These are phyloP conservation scores for Fraxinus xanthoxyloides DNA, from an alignment of 305 asterid genomes.

Conservation along the genomic window DNA sequence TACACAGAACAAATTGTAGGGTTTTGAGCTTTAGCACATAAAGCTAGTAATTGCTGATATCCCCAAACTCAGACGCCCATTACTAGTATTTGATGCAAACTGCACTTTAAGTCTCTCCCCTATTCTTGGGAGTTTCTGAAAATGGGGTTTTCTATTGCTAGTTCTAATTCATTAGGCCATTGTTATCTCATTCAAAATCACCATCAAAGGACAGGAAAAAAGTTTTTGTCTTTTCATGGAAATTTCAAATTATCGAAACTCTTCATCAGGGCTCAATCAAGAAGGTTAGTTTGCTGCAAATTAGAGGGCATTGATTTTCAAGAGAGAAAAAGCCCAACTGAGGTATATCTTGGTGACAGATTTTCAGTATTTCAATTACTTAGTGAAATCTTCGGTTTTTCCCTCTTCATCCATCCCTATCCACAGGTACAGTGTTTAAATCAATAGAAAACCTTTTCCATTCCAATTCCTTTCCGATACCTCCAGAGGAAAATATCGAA, in stretches of 20 bases:
- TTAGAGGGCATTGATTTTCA: conserved; percentile 48
- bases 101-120: background rate
- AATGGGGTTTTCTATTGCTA: conserved; percentile 41
- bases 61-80: background rate
- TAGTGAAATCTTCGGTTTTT: background rate
- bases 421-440: too few species aligned
- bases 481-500: background rate
- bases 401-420: background rate
- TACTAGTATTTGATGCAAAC: background rate
- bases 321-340: conserved; percentile 73
- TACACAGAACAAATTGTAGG: background rate
- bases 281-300: conserved; percentile 41
- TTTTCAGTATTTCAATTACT: background rate
- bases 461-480: background rate
- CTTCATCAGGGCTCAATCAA: conserved; percentile 27
- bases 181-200: conserved; percentile 15
- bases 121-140: conserved; percentile 4
- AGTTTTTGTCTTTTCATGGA: conserved; percentile 10
- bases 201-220: conserved; percentile 9
- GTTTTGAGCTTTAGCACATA: background rate
- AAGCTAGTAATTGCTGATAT: background rate
- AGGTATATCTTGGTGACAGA: conserved; percentile 43
- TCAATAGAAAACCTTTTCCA: background rate
- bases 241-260: conserved; percentile 33
- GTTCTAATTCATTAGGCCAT: conserved; percentile 27